Evolutionary conservation across 2,329 filamentous ascomycete genomes (phyloP), one percentile per base, ranked within the genome.

Genomic region (Rutstroemia sp.): DNA sequence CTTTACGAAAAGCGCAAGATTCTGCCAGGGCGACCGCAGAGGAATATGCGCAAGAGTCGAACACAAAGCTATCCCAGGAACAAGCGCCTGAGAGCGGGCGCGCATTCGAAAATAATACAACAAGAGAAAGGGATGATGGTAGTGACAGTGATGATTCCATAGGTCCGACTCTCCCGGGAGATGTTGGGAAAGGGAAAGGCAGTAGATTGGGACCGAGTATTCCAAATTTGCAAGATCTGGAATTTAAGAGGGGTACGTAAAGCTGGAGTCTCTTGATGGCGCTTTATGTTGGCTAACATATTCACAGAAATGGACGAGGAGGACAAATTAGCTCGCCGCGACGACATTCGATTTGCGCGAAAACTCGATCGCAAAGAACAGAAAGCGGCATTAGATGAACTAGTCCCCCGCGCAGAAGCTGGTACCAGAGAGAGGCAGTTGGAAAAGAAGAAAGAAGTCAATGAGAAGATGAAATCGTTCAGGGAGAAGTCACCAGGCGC

Each of bases 391-490:
- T 77, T 94, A 0, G 89, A 96, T 14, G 92, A 96, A 61, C 74
- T 96, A 0, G 82, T 79, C 0, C 92, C 92, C 0, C 88, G 89
- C 10, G 89, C 92, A 0, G 90, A 94, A 58, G 75, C 91, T 0
- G 91, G 92, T 0, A 88, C 88, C 1, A 84, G 85, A 47, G 92
- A 96, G 73, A 84, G 92, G 10, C 82, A 84, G 66, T 78, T 97
- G 1, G 92, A 99, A 74, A 96, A 96, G 79, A 86, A 85, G 61
- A 80, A 79, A 37, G 87, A 88, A 60, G 76, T 81, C 5, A 87
- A 87, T 30, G 84, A 86, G 6, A 83, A 86, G 62, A 86, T 95
- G 75, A 81, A 83, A 25, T 79, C 81, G 10, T 96, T 95, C 67
- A 74, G 83, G 57, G 77, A 91, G 61, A 83, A 79, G 61, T 86